Conservation (phyloP, 192 early-diverging fungal species). For the Backusella morwellensis region DNA sequence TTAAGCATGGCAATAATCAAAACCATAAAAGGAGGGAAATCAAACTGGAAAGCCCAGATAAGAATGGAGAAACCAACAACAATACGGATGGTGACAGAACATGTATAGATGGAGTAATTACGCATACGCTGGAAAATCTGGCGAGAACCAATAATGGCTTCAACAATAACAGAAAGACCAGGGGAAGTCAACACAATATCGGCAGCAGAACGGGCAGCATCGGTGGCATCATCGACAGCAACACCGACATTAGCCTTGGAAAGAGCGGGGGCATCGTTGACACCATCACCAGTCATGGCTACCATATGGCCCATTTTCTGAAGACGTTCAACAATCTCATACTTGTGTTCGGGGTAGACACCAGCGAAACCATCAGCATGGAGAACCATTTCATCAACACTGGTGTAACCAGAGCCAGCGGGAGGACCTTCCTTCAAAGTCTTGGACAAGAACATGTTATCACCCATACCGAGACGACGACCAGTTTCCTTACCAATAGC, state of each 20-base stretch:
- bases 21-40: slow-evolving; percentile 83
- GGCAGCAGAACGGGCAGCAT: slow-evolving; percentile 76
- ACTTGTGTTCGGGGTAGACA: slow-evolving; percentile 69
- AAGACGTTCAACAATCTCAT: slow-evolving; percentile 64
- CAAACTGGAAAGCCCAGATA: slow-evolving; percentile 74
- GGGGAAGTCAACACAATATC: slow-evolving; percentile 77
- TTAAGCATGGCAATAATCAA: slow-evolving; percentile 89
- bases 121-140: slow-evolving; percentile 97
- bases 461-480: slow-evolving; percentile 68
- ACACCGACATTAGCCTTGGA: slow-evolving; percentile 74
- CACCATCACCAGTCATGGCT: slow-evolving; percentile 75
- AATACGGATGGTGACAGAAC: slow-evolving; percentile 82
- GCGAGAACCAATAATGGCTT: slow-evolving; percentile 88
- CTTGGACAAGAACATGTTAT: slow-evolving; percentile 69
- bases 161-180: slow-evolving; percentile 83
- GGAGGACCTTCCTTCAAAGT: slow-evolving; percentile 61
- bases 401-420: slow-evolving; percentile 51
- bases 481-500: slow-evolving; percentile 74
- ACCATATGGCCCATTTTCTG: slow-evolving; percentile 68
- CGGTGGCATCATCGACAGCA: slow-evolving; percentile 70
- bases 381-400: slow-evolving; percentile 61
- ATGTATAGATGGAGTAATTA: slow-evolving; percentile 89
- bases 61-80: slow-evolving; percentile 70
- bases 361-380: slow-evolving; percentile 66
- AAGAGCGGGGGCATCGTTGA: slow-evolving; percentile 72